Evolutionary conservation across 148 eudicot species (phyloP).

Genomic region (Cornus controversa): DNA sequence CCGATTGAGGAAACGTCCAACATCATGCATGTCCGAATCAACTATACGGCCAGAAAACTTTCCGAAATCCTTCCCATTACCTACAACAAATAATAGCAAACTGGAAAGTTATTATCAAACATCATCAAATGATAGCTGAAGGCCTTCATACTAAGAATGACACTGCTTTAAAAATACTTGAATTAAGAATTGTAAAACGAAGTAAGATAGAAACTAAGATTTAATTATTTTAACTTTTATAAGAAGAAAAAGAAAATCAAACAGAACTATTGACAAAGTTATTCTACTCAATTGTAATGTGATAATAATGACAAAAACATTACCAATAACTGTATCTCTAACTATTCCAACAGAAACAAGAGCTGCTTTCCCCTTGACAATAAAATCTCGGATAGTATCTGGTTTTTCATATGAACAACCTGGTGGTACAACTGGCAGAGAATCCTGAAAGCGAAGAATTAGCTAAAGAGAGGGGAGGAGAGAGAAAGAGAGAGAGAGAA

Average conservation of each 20-base stretch:
- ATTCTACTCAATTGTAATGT: conserved; percentile 2
- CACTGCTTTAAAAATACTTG: background rate
- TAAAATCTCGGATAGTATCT: conserved; percentile 70
- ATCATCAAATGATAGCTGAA: background rate
- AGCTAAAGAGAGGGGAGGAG: background rate
- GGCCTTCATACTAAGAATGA: background rate
- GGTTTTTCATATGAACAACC: conserved; percentile 86
- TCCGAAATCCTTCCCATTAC: conserved; percentile 76
- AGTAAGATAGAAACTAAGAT: background rate
- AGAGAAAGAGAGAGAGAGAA: background rate
- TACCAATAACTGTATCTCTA: conserved; percentile 73
- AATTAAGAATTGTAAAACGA: background rate
- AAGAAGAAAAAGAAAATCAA: background rate
- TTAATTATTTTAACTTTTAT: background rate
- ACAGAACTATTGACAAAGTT: background rate
- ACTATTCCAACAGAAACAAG: conserved; percentile 93
- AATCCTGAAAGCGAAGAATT: conserved; percentile 47
- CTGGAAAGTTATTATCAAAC: background rate
- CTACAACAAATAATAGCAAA: conserved; percentile 34
- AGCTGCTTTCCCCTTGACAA: conserved; percentile 84
- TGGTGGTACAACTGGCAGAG: conserved; percentile 85
- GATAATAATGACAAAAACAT: conserved; percentile 15
- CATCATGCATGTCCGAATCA: conserved; percentile 97
- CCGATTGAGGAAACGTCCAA: conserved; percentile 92
- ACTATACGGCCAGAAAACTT: conserved; percentile 80